Conservation (phyloP, 805 yeast species). For the Wickerhamomyces sydowiorum region DNA sequence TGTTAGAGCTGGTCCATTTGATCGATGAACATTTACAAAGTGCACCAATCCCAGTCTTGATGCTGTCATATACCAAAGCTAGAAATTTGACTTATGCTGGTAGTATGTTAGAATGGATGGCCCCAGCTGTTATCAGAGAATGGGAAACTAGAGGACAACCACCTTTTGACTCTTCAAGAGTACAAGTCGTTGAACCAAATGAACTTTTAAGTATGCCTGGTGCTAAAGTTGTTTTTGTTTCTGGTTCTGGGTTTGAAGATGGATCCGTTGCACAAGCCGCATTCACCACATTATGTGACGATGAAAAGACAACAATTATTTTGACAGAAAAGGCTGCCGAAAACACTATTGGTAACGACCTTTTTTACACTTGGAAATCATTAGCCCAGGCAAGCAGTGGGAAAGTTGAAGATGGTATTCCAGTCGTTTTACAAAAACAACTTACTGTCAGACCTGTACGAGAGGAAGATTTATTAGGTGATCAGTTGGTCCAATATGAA, state of each 20-base stretch:
- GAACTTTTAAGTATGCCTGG: conserved; percentile 53
- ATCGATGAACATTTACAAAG: conserved; percentile 57
- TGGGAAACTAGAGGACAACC: conserved; percentile 73
- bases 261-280: conserved; percentile 58
- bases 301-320: conserved; percentile 63
- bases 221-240: conserved; percentile 75
- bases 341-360: conserved; percentile 41
- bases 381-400: conserved; percentile 32
- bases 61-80: conserved; percentile 75
- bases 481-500: conserved; percentile 44
- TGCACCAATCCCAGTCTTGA: conserved; percentile 58
- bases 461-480: conserved; percentile 45
- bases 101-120: conserved; percentile 95
- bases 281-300: conserved; percentile 50
- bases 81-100: conserved; percentile 76
- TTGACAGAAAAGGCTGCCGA: conserved; percentile 61
- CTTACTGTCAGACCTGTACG: conserved; percentile 33
- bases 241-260: conserved; percentile 57
- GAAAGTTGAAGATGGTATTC: conserved; percentile 52
- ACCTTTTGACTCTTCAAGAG: conserved; percentile 72
- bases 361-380: conserved; percentile 50
- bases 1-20: conserved; percentile 70
- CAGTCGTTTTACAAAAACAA: conserved; percentile 46
- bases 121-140: conserved; percentile 73
- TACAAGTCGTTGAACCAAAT: conserved; percentile 50